phyloP scores from a whole-genome alignment of 2,329 filamentous ascomycete species.

The Phaeoacremonium minimum region DNA sequence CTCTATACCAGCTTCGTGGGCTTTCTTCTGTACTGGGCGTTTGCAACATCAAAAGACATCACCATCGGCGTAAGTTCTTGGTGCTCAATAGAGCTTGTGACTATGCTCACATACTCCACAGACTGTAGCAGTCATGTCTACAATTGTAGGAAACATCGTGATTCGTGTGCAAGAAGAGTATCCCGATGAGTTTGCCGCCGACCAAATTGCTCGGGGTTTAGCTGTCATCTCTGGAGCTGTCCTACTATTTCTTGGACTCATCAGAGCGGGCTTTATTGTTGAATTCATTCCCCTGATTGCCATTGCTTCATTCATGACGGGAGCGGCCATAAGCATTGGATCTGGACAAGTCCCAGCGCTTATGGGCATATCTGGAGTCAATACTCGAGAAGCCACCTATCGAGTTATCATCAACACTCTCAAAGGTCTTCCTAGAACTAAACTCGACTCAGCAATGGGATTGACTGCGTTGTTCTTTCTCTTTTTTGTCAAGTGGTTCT shows the following conservation, averaged over 20 bases:
- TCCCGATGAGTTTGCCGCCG: conserved; percentile 53
- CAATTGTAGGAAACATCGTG: conserved; percentile 80
- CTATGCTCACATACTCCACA: conserved; percentile 23
- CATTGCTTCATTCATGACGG: conserved; percentile 95
- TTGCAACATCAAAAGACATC: conserved; percentile 97
- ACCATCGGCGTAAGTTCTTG: conserved; percentile 78
- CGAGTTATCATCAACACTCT: conserved; percentile 78
- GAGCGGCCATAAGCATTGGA: conserved; percentile 84
- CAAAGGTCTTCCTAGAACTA: conserved; percentile 62
- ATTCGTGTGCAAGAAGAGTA: conserved; percentile 51
- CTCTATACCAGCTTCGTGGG: conserved; percentile 96
- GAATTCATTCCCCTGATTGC: conserved; percentile 89
- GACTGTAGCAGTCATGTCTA: conserved; percentile 95
- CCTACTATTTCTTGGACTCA: conserved; percentile 72
- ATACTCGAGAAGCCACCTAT: conserved; percentile 75
- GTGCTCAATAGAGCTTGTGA: background rate
- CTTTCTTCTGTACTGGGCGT: conserved; percentile 93
- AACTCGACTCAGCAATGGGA: conserved; percentile 82
- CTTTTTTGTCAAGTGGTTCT: conserved; percentile 67
- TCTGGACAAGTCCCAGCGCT: conserved; percentile 77
- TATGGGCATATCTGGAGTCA: conserved; percentile 68
- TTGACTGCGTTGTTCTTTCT: conserved; percentile 76
- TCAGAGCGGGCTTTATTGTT: conserved; percentile 83
- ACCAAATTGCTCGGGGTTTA: conserved; percentile 73
- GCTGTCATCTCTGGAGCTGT: conserved; percentile 75